phyloP scores from a whole-genome alignment of 164 flowering plant genomes.

The Sedum album region DNA sequence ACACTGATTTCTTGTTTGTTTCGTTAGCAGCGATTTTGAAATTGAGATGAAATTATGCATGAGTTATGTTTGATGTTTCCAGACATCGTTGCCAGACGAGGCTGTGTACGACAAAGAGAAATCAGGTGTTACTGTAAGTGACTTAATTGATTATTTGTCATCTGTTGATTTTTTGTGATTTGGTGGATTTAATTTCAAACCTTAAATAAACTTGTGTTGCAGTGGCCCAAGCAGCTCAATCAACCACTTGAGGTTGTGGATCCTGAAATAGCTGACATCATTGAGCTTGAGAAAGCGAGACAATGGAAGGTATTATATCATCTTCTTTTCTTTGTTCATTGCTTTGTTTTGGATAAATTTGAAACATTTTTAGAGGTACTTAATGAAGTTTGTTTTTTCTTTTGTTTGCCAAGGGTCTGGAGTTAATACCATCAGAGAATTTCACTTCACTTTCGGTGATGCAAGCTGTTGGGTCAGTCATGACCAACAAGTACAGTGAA shows the following conservation, averaged over 20 bases:
- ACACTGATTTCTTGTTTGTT: no score
- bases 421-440: conserved; percentile 96
- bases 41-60: background rate
- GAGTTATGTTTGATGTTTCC: conserved; percentile 10
- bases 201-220: conserved; percentile 13
- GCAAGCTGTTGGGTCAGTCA: conserved; percentile 99
- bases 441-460: conserved; percentile 93
- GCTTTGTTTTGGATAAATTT: no score
- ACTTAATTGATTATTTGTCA: background rate
- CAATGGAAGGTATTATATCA: conserved; percentile 84
- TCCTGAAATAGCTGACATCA: conserved; percentile 90
- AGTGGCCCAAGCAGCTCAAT: conserved; percentile 98
- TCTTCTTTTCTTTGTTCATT: background rate
- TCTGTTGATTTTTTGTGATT: background rate
- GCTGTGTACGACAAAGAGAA: conserved; percentile 74
- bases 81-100: conserved; percentile 81
- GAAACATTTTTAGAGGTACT: background rate
- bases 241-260: conserved; percentile 76
- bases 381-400: background rate
- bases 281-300: conserved; percentile 93
- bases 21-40: no score
- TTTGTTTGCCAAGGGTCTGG: conserved; percentile 60
- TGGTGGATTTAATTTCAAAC: background rate
- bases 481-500: conserved; percentile 99
- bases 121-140: conserved; percentile 48